Base-by-base conservation (phyloP, 2,329 filamentous ascomycete genomes). In the Exophiala lecanii-corni region DNA sequence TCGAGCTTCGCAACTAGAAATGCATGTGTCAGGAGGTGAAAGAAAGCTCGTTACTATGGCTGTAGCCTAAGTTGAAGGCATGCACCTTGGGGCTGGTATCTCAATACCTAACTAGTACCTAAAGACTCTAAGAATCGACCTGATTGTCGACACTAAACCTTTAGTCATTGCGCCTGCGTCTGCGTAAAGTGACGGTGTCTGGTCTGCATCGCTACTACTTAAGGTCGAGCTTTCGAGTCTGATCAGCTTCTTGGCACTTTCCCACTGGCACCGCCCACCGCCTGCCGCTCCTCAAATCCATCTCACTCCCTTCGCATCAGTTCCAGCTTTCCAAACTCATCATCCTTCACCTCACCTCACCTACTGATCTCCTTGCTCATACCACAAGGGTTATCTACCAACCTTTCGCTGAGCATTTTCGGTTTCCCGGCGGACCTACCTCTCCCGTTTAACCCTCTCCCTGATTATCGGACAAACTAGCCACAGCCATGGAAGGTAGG, bases 401-500 rank as follows among this genome's bases (percentile, higher is more conserved):
- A 44, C 49, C 43, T 40, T 39, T 40, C 35, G 39, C 16, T 23
- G 20, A 43, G 38, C 41, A 51, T 41, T 41, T 33, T 38, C 36
- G 21, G 26, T 17, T 20, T 20, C 12, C n/a, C 26, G n/a, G 20
- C 32, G 9, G 16, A 23, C 36, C 36, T 40, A 40, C 39, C 23
- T 17, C 39, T 41, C 41, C 32, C 17, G 37, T 23, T 25, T 20
- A 34, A 33, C 21, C 45, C 40, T 42, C 34, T 47, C 41, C 42
- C 34, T 43, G 16, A 35, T 41, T 34, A 41, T 45, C 30, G 25
- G 38, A 20, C 33, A 42, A 49, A 15, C 28, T 28, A 36, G 63
- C 66, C 73, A 75, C n/a, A n/a, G n/a, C 65, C 67, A 81, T 81
- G 77, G 77, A 83, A 74, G 79, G 79, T 83, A 78, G 72, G 76